A percentile compares a stretch with the other conserved stretches of the same genome.
Evolutionary conservation across 116 monocot genomes (phyloP).

Genomic region (Iris pallida): DNA sequence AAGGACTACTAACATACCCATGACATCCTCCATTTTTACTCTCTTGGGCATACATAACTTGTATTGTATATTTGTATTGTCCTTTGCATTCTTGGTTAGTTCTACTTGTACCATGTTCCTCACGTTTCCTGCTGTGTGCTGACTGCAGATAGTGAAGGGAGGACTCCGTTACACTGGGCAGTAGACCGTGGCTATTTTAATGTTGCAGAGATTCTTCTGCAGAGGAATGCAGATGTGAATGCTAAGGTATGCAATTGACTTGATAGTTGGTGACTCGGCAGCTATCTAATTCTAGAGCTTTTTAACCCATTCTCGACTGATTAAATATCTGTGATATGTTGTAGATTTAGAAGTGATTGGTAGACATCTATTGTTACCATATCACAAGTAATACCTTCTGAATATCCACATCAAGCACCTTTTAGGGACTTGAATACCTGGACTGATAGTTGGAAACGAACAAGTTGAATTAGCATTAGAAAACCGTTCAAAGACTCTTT

Average conservation of each 20-base stretch:
- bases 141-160: constrained; percentile 84
- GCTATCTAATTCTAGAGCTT: neutral
- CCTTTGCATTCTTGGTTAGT: neutral
- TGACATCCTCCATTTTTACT: too few relatives aligned
- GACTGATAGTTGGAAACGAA: too few relatives aligned
- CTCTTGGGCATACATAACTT: too few relatives aligned
- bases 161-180: constrained; percentile 96
- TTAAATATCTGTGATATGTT: neutral
- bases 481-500: too few relatives aligned
- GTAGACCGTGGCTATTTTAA: constrained; percentile 84
- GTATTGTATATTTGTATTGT: neutral
- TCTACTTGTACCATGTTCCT: constrained; percentile 6
- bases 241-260: constrained; percentile 51
- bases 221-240: constrained; percentile 71
- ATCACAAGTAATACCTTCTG: too few relatives aligned
- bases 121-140: constrained; percentile 9
- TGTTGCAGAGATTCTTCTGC: constrained; percentile 58
- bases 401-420: too few relatives aligned
- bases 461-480: too few relatives aligned
- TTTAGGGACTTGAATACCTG: too few relatives aligned
- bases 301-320: neutral
- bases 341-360: neutral
- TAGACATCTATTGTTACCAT: neutral
- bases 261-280: neutral
- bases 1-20: too few relatives aligned